Evolutionary conservation across 805 yeast genomes (phyloP).

Genomic region (Schizosaccharomyces cryophilus): DNA sequence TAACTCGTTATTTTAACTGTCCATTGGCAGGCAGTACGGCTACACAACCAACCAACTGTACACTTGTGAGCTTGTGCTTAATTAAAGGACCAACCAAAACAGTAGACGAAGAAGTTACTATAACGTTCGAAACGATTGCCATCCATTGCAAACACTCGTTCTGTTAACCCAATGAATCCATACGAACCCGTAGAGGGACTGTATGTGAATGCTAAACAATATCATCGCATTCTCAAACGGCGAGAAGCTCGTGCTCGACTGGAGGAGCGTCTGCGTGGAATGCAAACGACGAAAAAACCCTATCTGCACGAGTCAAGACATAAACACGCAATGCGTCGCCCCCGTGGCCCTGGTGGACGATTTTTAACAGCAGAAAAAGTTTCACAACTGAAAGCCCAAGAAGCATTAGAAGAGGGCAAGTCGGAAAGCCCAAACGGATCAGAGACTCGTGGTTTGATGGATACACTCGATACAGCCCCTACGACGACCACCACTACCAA

Average conservation of each 20-base stretch:
- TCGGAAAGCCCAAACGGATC: background rate
- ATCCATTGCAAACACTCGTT: background rate
- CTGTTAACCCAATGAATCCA: background rate
- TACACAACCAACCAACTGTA: too few species aligned
- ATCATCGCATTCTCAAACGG: slow-evolving; percentile 78
- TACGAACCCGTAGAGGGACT: slow-evolving; percentile 11
- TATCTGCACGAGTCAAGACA: slow-evolving; percentile 91
- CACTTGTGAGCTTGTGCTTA: too few species aligned
- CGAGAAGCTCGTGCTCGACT: slow-evolving; percentile 80
- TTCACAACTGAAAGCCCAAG: slow-evolving; percentile 24
- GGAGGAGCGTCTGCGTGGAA: slow-evolving; percentile 40
- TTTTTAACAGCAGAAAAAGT: slow-evolving; percentile 80
- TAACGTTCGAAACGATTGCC: too few species aligned
- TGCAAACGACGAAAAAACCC: slow-evolving; percentile 22
- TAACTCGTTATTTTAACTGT: too few species aligned
- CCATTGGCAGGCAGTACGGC: too few species aligned
- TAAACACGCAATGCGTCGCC: slow-evolving; percentile 97
- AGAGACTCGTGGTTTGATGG: too few species aligned
- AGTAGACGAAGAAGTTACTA: too few species aligned
- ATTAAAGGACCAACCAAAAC: too few species aligned
- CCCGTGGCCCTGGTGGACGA: slow-evolving; percentile 96
- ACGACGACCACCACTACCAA: background rate
- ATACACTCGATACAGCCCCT: background rate
- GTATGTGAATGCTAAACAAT: slow-evolving; percentile 93
- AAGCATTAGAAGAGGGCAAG: background rate